Evolutionary conservation across 2,329 filamentous ascomycete genomes (phyloP), one percentile per base, ranked within the genome.

Genomic region (Didymella keratinophila): DNA sequence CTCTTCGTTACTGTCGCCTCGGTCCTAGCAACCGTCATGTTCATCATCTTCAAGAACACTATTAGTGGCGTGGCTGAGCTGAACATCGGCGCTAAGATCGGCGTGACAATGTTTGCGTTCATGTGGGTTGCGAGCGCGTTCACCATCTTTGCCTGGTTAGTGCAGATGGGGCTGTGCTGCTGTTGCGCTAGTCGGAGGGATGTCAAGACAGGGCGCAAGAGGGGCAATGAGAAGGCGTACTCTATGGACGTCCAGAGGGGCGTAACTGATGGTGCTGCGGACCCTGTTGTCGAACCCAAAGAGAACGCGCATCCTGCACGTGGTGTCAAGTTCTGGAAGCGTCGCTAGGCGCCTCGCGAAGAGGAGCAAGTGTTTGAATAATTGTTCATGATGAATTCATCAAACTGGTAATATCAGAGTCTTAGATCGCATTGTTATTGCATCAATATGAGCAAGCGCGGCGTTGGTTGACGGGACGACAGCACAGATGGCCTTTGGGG

Each of bases 61-160:
- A 87, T 96, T 67, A 87, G 87, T 21, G 78, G 79, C 4, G 87
- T 90, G 70, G 83, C 84, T 2, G 87, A 91, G 57, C 81, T 97
- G 51, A 95, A 96, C 75, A 93, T 97, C 66, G 75, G 79, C 10
- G 90, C 89, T 3, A 78, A 83, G 3, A 80, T 96, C 32, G 93
- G 93, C 6, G 78, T 75, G 34, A 83, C 86, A 65, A 93, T 96
- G 90, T 86, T 96, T 69, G 89, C 80, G 0, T 96, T 96, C 72
- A 94, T 96, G 89, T 98, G 94, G 93, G 84, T 92, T 27, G 91
- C 89, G 0, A 84, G 87, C 0, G 86, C 82, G 0, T 86, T 89
- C 60, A 85, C 86, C 1, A 78, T 92, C 5, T 70, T 93, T 20
- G 89, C 89, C 0, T 93, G 91, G 73, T 52, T 82, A 10, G 80